Conservation (phyloP, 2,329 filamentous ascomycete species). For the Stachybotrys echinatus region DNA sequence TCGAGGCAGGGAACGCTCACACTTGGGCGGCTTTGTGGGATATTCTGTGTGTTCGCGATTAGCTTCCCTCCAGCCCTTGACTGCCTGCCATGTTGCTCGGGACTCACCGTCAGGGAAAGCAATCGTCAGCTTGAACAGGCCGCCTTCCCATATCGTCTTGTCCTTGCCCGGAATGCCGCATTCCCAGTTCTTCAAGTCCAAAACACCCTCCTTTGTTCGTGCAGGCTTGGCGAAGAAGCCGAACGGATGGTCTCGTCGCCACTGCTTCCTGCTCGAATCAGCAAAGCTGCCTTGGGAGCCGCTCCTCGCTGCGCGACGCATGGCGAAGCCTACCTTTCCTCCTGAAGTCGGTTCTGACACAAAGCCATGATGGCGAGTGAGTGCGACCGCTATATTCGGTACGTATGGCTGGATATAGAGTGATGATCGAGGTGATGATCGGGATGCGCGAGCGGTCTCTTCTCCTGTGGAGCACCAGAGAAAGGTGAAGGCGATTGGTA, state of each 20-base stretch:
- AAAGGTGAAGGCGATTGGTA: not conserved
- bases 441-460: too few relatives aligned
- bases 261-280: constrained; percentile 69
- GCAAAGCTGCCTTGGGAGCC: constrained; percentile 8
- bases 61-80: constrained; percentile 5
- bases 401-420: not conserved
- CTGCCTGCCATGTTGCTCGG: constrained; percentile 1
- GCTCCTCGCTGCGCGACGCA: not conserved
- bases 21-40: constrained; percentile 97
- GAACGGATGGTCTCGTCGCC: constrained; percentile 94
- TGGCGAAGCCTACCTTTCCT: constrained; percentile 65
- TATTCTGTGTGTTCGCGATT: constrained; percentile 60
- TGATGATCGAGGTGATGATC: not conserved
- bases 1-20: constrained; percentile 47
- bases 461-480: not conserved
- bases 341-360: constrained; percentile 80
- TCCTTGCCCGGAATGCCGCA: constrained; percentile 95
- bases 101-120: constrained; percentile 89
- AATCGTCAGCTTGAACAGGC: constrained; percentile 90
- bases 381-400: too few relatives aligned
- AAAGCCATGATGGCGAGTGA: constrained; percentile 61
- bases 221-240: constrained; percentile 92
- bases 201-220: constrained; percentile 70
- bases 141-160: constrained; percentile 97
- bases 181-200: constrained; percentile 95